phyloP scores from a whole-genome alignment of 805 yeast species.

The Candida parachauliodes region DNA sequence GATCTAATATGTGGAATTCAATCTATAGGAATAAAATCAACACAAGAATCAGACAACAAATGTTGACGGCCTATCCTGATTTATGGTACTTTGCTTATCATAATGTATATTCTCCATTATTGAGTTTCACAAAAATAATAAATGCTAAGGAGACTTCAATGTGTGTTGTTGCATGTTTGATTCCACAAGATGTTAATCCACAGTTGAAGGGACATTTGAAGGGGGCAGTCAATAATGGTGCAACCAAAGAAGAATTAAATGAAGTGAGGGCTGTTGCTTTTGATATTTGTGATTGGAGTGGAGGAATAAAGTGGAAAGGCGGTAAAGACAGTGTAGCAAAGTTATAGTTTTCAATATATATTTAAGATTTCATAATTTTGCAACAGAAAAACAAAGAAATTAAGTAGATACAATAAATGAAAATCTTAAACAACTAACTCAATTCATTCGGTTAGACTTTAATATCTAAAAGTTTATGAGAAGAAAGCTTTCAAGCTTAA shows the following conservation, averaged over 20 bases:
- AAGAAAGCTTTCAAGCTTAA: too few relatives aligned
- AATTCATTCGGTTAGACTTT: too few relatives aligned
- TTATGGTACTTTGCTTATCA: slow-evolving; percentile 69
- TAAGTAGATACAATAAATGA: too few relatives aligned
- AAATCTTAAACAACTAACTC: too few relatives aligned
- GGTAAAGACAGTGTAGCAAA: slow-evolving; percentile 60
- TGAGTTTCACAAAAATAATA: slow-evolving; percentile 64
- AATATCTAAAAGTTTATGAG: too few relatives aligned
- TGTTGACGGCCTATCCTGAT: slow-evolving; percentile 79
- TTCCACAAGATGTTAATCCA: slow-evolving; percentile 92
- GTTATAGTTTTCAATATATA: slow-evolving; percentile 26
- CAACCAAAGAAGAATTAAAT: slow-evolving; percentile 57
- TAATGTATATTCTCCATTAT: slow-evolving; percentile 73
- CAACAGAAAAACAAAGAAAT: neutral
- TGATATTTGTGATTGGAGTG: slow-evolving; percentile 70
- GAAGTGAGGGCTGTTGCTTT: slow-evolving; percentile 61
- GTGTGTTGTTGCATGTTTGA: slow-evolving; percentile 71
- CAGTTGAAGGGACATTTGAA: slow-evolving; percentile 86
- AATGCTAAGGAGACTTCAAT: slow-evolving; percentile 68
- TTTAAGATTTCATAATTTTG: neutral
- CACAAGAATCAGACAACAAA: slow-evolving; percentile 59
- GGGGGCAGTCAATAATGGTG: slow-evolving; percentile 83
- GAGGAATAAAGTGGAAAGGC: slow-evolving; percentile 41
- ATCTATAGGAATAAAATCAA: slow-evolving; percentile 73
- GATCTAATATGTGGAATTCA: slow-evolving; percentile 64